phyloP scores from a whole-genome alignment of 2,329 filamentous ascomycete species.

The Neodidymelliopsis sp. region DNA sequence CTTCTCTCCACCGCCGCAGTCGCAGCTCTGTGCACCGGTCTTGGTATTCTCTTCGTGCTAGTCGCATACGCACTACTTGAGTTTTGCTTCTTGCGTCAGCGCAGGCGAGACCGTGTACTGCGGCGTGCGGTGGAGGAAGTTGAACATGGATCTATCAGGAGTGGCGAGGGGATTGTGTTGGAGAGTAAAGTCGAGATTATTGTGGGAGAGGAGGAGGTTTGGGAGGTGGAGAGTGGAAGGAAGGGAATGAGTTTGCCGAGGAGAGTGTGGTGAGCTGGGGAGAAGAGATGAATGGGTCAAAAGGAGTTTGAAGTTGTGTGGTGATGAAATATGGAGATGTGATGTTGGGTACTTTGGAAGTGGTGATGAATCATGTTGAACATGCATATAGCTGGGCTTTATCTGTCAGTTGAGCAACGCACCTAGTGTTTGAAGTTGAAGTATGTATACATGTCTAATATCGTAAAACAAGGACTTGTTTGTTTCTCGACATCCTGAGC shows the following conservation, averaged over 20 bases:
- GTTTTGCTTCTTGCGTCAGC: slow-evolving; percentile 26
- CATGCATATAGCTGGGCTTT: too few relatives aligned
- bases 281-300: too few relatives aligned
- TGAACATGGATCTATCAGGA: slow-evolving; percentile 22
- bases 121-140: slow-evolving; percentile 31
- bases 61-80: slow-evolving; percentile 1
- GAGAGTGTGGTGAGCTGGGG: slow-evolving; percentile 17
- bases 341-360: too few relatives aligned
- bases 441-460: too few relatives aligned
- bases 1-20: not conserved
- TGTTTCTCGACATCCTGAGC: too few relatives aligned
- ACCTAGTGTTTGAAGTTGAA: too few relatives aligned
- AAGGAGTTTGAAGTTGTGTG: too few relatives aligned
- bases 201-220: slow-evolving; percentile 16
- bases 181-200: slow-evolving; percentile 37
- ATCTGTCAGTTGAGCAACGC: too few relatives aligned
- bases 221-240: slow-evolving; percentile 23
- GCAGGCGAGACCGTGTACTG: slow-evolving; percentile 26
- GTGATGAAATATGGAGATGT: not conserved
- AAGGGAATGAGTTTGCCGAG: slow-evolving; percentile 34
- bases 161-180: slow-evolving; percentile 34
- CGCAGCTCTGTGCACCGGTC: slow-evolving; percentile 1
- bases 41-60: not conserved
- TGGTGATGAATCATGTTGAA: too few relatives aligned
- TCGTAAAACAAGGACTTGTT: too few relatives aligned